Evolutionary conservation across 129 eudicot species (phyloP).

Genomic region (Arctium lappa): DNA sequence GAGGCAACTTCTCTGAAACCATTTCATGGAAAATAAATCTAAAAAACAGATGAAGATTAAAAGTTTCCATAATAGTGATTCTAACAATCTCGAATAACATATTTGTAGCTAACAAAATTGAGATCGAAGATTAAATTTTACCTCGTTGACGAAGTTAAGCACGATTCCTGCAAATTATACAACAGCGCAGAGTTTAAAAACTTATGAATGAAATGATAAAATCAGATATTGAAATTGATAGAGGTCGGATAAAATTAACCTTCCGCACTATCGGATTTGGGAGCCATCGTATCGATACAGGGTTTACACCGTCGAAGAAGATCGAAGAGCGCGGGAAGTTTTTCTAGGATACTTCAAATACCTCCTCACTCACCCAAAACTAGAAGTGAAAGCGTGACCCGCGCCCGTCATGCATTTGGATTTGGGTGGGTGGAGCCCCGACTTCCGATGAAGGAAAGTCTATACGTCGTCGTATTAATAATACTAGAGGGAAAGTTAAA

Average conservation of each 20-base stretch:
- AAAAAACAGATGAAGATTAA: neutral
- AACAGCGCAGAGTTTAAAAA: neutral
- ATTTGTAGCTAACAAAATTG: neutral
- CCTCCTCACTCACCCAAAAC: neutral
- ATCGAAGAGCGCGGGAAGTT: constrained; percentile 33
- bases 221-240: neutral
- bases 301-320: constrained; percentile 21
- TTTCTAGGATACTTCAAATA: neutral
- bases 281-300: constrained; percentile 53
- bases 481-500: neutral
- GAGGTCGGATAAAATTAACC: constrained; percentile 28
- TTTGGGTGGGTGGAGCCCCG: neutral
- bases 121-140: neutral
- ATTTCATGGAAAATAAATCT: neutral
- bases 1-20: neutral
- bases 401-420: neutral
- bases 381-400: neutral
- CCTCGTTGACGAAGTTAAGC: constrained; percentile 98
- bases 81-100: neutral
- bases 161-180: constrained; percentile 69
- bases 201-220: neutral
- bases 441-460: neutral
- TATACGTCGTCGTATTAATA: neutral
- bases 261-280: constrained; percentile 77
- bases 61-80: neutral